Base-by-base conservation (phyloP, 177 flowering plant genomes). In the Vitis hybrid region DNA sequence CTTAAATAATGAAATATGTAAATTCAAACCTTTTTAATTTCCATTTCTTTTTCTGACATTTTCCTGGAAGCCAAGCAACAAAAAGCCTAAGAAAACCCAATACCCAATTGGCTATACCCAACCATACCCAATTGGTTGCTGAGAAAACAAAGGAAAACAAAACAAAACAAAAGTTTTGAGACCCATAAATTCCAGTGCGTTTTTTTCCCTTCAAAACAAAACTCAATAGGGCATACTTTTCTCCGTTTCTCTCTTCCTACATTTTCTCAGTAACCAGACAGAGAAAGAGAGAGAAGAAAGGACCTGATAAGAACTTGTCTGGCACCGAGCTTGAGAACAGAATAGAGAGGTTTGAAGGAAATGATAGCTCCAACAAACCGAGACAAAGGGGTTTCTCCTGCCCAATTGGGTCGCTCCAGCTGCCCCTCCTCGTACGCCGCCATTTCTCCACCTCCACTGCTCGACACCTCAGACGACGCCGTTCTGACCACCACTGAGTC, bases 241-340 rank as follows among this genome's bases (percentile, higher is more conserved):
- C 45, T 26, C 45, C 8, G 10, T 55, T 55, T 4, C 58, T 14
- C 11, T 55, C 12, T 11, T 60, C 19, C 0, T 26, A 60, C 5
- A 60, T 60, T 18, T 26, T 62, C 22, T 18, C 15, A 9, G 56
- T 0, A 39, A 19, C 3, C 11, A 26, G 9, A 18, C 55, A 55
- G 31, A 72, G n/a, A 31, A 50, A n/a, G 15, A 68, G 33, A 67
- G 15, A 68, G 33, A 67, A 51, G 49, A 5, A 12, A 10, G 31
- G 48, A 85, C 90, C 91, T 89, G 77, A 90, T 90, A 1, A 90
- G 74, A 59, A 86, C 93, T 77, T 84, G 93, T 70, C 97, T 65
- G 22, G 93, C 92, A 19, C 93, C 97, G 56, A 85, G 73, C 73
- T 90, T 87, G 69, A 90, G 79, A 10, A 89, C 39, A 26, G 87